A percentile compares a stretch with the other conserved stretches of the same genome.
phyloP scores from a whole-genome alignment of 2,329 filamentous ascomycete species.

The Grosmannia serpens region DNA sequence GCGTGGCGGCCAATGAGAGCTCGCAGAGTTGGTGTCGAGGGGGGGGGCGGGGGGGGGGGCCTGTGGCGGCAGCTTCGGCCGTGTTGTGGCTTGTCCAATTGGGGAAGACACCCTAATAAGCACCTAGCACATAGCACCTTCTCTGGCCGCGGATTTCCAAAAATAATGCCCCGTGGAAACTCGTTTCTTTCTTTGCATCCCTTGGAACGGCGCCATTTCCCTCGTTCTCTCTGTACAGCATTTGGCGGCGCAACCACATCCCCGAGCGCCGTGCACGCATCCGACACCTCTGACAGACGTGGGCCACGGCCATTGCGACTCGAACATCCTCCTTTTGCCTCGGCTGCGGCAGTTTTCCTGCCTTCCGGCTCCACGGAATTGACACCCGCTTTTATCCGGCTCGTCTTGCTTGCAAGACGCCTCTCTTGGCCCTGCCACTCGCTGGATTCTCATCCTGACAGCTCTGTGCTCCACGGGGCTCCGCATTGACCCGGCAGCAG shows the following conservation, averaged over 20 bases:
- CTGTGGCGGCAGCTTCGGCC: slow-evolving; percentile 1
- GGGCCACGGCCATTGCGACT: not conserved
- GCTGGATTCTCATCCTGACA: not conserved
- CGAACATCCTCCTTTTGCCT: not conserved
- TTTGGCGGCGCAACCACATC: not conserved
- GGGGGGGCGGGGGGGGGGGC: not conserved
- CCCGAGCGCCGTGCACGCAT: not conserved
- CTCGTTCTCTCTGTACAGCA: not conserved
- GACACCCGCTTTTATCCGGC: not conserved
- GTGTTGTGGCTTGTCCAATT: slow-evolving; percentile 4
- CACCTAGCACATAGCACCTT: not conserved
- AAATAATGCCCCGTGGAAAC: not conserved
- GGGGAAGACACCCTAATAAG: not conserved
- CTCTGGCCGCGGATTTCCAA: not conserved
- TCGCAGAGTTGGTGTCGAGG: not conserved
- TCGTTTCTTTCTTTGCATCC: not conserved
- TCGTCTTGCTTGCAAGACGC: not conserved
- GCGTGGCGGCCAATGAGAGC: not conserved
- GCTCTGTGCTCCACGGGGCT: not conserved
- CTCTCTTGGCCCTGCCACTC: too few species aligned
- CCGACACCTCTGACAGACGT: not conserved
- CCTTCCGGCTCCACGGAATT: not conserved
- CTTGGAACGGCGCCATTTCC: not conserved
- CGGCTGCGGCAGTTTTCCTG: not conserved
- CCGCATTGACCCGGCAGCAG: not conserved